Evolutionary conservation across 2,329 filamentous ascomycete genomes (phyloP), one percentile per base, ranked within the genome.

Genomic region (Hypoxylon sp.): DNA sequence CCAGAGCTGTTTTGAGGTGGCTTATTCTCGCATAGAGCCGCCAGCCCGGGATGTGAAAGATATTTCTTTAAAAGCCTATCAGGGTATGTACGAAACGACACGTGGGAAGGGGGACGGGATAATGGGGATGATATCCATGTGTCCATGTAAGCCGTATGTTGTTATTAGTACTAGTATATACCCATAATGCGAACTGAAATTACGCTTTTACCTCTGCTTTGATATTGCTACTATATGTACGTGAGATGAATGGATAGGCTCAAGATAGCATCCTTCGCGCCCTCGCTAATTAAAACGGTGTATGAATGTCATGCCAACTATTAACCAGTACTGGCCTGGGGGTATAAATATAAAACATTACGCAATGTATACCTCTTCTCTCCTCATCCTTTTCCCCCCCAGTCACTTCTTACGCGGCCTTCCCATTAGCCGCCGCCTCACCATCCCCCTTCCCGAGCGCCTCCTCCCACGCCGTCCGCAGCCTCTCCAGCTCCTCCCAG

Each of bases 401-500:
- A n/a, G n/a, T n/a, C 17, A 39, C 10, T 13, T 39, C 13, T 34
- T 26, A 28, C 50, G 32, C 41, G 30, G 20, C 10, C 39, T 49
- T 34, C 24, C 50, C 50, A 8, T 54, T 59, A 28, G 6, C 19
- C n/a, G 10, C 34, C 19, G 26, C 28, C 3, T 2, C 34, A 19
- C 22, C 56, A 34, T 32, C 53, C 28, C 8, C 50, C 41, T 24
- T 68, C 60, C 68, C 68, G 15, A 81, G 74, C 69, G 79, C 76
- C n/a, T 69, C 78, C 74, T 87, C 89, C 93, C 89, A 93, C 71
- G 85, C 80, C 24, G 74, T 75, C 70, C 93, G 83, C 79, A 96
- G 75, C 68, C 80, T 81, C 81, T 95, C 92, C 84, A 95, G 89
- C 77, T 87, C 82, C 63, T 74, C 81, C 91, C 91, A 94, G 67